Evolutionary conservation across 148 eudicot species (phyloP).

Genomic region (Dysphania ambrosioides): DNA sequence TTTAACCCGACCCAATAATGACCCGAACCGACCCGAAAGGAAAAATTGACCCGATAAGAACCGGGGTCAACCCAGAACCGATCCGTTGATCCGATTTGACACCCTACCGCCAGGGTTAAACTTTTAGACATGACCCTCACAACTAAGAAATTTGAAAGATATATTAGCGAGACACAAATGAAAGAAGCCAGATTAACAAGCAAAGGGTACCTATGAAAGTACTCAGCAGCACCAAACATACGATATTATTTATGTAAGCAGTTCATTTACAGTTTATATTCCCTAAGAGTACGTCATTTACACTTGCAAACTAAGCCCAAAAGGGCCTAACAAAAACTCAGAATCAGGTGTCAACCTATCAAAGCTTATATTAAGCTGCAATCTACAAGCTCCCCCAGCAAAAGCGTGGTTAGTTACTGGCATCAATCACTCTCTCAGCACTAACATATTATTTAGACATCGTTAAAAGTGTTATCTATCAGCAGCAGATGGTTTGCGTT

Average conservation of each 20-base stretch:
- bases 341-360: conserved; percentile 16
- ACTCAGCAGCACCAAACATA: not conserved
- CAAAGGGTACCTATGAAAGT: no score
- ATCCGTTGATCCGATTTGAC: no score
- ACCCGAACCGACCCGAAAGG: no score
- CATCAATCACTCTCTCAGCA: not conserved
- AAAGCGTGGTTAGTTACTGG: not conserved
- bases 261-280: conserved; percentile 15
- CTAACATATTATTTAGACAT: not conserved
- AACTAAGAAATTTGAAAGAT: no score
- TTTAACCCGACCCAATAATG: no score
- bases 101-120: no score
- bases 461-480: conserved; percentile 15
- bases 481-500: conserved; percentile 41
- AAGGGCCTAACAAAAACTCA: not conserved
- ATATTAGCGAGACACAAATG: no score
- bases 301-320: conserved; percentile 10
- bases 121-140: no score
- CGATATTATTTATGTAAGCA: conserved; percentile 5
- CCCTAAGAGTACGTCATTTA: conserved; percentile 1
- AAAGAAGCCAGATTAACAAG: no score
- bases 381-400: not conserved
- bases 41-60: no score
- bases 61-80: no score
- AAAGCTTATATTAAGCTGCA: not conserved